Percentiles rank a stretch among this genome's conserved stretches.
Conservation (phyloP, 148 eudicot genomes). For the Arctostaphylos glauca region DNA sequence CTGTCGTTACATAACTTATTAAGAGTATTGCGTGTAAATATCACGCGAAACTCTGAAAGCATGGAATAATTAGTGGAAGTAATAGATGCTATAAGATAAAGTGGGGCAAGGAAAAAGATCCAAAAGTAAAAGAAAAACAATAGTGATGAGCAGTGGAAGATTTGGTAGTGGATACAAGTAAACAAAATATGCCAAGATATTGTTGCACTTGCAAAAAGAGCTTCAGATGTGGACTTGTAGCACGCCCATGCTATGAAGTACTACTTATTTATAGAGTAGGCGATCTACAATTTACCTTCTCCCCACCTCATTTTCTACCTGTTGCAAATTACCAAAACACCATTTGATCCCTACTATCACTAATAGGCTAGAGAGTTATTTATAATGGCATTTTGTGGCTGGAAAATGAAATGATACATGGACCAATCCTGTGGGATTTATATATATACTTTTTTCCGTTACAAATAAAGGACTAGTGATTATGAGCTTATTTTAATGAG, state of each 20-base stretch:
- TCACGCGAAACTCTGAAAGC: no score
- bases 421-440: background rate
- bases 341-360: background rate
- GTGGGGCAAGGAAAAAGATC: constrained; percentile 8
- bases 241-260: background rate
- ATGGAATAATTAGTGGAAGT: no score
- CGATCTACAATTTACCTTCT: constrained; percentile 10
- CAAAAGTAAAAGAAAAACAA: constrained; percentile 3
- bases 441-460: background rate
- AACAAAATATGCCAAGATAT: background rate
- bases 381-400: background rate
- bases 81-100: background rate
- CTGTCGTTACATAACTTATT: no score
- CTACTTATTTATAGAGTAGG: constrained; percentile 4
- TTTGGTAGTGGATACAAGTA: background rate
- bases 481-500: no score
- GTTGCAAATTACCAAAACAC: constrained; percentile 8
- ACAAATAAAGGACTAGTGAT: background rate
- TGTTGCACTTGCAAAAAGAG: constrained; percentile 5
- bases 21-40: no score
- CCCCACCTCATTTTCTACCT: background rate
- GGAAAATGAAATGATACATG: background rate
- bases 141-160: constrained; percentile 2
- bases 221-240: constrained; percentile 4
- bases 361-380: background rate